Evolutionary conservation across 805 yeast genomes (phyloP), one percentile per base, ranked within the genome.

Genomic region (Ogataea pini): DNA sequence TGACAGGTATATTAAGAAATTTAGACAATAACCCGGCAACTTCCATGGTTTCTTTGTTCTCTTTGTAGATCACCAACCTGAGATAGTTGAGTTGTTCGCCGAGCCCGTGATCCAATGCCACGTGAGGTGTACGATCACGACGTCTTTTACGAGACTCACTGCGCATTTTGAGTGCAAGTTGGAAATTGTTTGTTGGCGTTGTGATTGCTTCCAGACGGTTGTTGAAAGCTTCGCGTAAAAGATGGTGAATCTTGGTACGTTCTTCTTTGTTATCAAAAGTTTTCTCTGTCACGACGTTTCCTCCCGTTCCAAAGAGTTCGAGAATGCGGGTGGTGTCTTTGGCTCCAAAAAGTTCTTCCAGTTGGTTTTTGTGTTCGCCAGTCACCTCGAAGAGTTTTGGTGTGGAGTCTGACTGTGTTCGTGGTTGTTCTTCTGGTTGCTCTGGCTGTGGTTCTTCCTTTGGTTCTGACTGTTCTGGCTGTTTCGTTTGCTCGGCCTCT

Each of bases 11-110:
- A 52, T 89, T 79, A 54, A 94, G 72, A 51, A 88, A 78, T 62
- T 85, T 85, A 42, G 91, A 73, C 42, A 94, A 70, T 22, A 86
- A 68, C 16, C 82, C 77, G 1, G 94, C 94, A 12, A 89, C 94
- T 69, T 94, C 97, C 97, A 94, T 89, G 1, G 99, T 91, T 58
- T 94, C 99, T 64, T 91, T 87, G 70, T 94, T 94, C 63, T 94
- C 97, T 65, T 94, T 94, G 72, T 88, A 90, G 22, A 94, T 71
- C 10, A 86, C 81, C 61, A 91, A 85, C 60, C 86, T 91, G 38
- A 91, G 69, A 65, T 70, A 88, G 37, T 79, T 77, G 56, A 83
- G 83, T 48, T 76, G 72, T 24, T 85, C 82, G 2, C 97, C 97
- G 48, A 86, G 73, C 0, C 89, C 87, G 69, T 83, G 85, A 55